Evolutionary conservation across 1,284 basidiomycete species (phyloP).

Genomic region (Rugosomyces carneus): DNA sequence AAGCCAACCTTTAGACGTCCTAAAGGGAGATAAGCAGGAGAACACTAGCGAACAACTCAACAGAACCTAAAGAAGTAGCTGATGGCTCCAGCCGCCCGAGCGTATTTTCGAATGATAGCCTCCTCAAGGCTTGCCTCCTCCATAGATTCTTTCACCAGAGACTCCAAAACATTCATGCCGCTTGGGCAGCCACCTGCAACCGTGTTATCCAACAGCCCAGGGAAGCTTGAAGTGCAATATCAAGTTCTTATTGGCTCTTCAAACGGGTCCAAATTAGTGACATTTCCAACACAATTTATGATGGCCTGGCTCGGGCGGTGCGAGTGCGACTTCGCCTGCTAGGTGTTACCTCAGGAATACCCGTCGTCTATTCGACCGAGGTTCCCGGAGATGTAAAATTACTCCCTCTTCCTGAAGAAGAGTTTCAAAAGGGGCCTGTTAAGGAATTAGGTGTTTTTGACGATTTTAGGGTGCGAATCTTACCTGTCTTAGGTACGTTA

Average conservation of each 20-base stretch:
- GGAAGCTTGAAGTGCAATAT: constrained; percentile 52
- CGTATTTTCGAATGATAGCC: constrained; percentile 49
- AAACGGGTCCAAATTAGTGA: constrained; percentile 92
- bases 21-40: constrained; percentile 20
- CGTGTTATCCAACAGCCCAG: constrained; percentile 73
- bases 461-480: constrained; percentile 88
- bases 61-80: constrained; percentile 65
- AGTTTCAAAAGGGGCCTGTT: constrained; percentile 86
- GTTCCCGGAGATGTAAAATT: constrained; percentile 85
- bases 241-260: too few species aligned
- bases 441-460: constrained; percentile 90
- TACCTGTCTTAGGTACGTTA: constrained; percentile 73
- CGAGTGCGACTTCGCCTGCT: constrained; percentile 71
- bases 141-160: constrained; percentile 87
- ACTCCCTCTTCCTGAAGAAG: constrained; percentile 87
- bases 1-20: constrained; percentile 68
- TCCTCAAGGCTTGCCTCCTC: constrained; percentile 84
- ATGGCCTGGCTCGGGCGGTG: constrained; percentile 90
- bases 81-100: constrained; percentile 55
- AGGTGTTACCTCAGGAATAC: constrained; percentile 72
- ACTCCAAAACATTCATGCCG: constrained; percentile 69
- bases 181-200: constrained; percentile 76
- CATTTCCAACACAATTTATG: constrained; percentile 90
- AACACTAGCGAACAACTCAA: background rate
- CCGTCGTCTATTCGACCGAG: constrained; percentile 96